Base-by-base conservation (phyloP, 352 stramenopile genomes). In the Phytophthora nicotianae region DNA sequence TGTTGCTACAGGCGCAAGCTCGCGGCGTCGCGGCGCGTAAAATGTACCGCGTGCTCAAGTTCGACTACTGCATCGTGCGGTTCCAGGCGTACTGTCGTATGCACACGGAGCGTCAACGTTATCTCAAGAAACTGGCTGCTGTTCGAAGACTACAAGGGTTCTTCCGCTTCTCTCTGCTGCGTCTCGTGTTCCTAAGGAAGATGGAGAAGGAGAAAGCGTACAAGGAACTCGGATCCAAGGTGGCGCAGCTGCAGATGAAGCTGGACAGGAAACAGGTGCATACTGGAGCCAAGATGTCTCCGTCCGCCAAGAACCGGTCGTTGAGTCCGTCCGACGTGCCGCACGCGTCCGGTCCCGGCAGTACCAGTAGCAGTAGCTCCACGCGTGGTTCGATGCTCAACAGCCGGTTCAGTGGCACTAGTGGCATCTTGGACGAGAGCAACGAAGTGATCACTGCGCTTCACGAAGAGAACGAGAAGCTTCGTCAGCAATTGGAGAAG, bases 391-490 rank as follows among this genome's bases (percentile, higher is more conserved):
- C 83, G 29, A 84, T 84, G 67, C 45, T 82, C n/a, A 74, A 75
- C 43, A 75, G 60, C 52, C 81, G 83, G 7, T 83, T 87, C 55
- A 91, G 79, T 33, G 74, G 58, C 7, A 87, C 76, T 23, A 94
- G 80, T 45, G 83, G 86, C 11, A 93, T 95, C 50, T 54, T 95
- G 9, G 84, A 95, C 21, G 86, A 95, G 54, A 92, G 81, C 48
- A 81, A 93, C 53, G 84, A 95, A 68, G 86, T 95, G n/a, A 91
- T 95, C 32, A 93, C 83, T 2, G 86, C 83, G 14, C 75, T 95
- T 0, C 85, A 92, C 41, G 77, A 91, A 53, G 87, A 95, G 47
- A 95, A 95, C 65, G 80, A 93, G 50, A 79, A 78, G 20, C 57
- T 95, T 42, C 85, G 83, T 19, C 74, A 82, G 37, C 83, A 93